Evolutionary conservation across 2,329 filamentous ascomycete species (phyloP), one percentile per base, ranked within the genome.

Genomic region (Graphium sp.): DNA sequence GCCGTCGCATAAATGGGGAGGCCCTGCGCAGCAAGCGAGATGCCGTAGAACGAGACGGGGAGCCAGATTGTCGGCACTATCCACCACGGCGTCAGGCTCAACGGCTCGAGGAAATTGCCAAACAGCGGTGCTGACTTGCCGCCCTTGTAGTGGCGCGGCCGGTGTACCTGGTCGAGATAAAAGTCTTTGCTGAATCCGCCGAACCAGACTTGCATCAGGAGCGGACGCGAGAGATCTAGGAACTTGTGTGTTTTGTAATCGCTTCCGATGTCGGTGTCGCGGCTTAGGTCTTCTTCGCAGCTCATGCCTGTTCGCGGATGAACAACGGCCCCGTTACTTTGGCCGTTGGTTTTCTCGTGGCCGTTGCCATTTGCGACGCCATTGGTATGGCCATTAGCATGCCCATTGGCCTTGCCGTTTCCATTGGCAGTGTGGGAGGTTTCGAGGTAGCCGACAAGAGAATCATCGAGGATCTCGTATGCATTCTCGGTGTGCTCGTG

Each of bases 71-170:
- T 62, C 3, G 89, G 89, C 8, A 98, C 65, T 24, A 92, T 50
- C 72, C 77, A 98, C 89, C 89, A 98, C 2, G 89, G 71, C 3
- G 89, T 98, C 62, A 85, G 79, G 50, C 76, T 85, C 34, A 98
- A 58, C n/a, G 89, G 89, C 56, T 98, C 89, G n/a, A 98, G 61
- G 50, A 98, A 92, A 56, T 98, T 95, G 34, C 89, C 89, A 53
- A 98, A 98, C 15, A 98, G 56, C 13, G 89, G 89, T 21, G 89
- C 89, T 6, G 84, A 94, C 36, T 74, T 73, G 33, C 89, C 89
- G 38, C 87, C 87, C 48, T 75, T 91, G 64, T 95, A 98, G 52
- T 98, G 87, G 34, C 89, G 74, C 12, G 89, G 89, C 24, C 89
- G 76, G 49, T 98, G 89, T 29, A 98, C 81, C 51, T 98, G 89